phyloP scores from a whole-genome alignment of 208 protist genomes.

The Acanthamoeba culbertsoni region DNA sequence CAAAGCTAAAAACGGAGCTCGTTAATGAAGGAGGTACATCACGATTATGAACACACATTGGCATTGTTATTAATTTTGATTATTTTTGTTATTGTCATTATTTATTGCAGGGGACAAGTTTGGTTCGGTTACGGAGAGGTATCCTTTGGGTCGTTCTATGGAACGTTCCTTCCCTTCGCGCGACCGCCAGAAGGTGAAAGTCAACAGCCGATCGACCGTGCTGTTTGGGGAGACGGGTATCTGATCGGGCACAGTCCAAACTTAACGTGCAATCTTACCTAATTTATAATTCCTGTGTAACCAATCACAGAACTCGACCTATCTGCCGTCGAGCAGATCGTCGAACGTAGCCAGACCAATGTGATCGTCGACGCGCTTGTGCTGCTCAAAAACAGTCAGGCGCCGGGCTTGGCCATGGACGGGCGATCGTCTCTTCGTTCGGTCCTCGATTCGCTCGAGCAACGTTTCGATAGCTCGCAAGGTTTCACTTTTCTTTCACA shows the following conservation, averaged over 20 bases:
- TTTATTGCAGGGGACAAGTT: background rate
- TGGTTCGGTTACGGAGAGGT: background rate
- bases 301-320: slow-evolving; percentile 83
- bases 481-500: background rate
- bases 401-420: slow-evolving; percentile 77
- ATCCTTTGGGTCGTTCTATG: background rate
- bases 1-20: background rate
- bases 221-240: slow-evolving; percentile 68
- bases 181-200: slow-evolving; percentile 81
- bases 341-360: slow-evolving; percentile 90
- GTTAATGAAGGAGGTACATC: background rate
- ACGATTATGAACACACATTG: too few relatives aligned
- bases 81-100: background rate
- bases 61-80: background rate
- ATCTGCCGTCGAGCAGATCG: slow-evolving; percentile 88
- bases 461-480: background rate
- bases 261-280: background rate
- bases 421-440: slow-evolving; percentile 39
- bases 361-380: slow-evolving; percentile 82
- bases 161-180: slow-evolving; percentile 51
- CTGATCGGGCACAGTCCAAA: background rate
- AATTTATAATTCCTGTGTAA: background rate
- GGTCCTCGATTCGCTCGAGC: background rate
- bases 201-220: slow-evolving; percentile 68
- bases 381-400: background rate